Evolutionary conservation across 208 protist species (phyloP).

Genomic region (Leishmania arabica): DNA sequence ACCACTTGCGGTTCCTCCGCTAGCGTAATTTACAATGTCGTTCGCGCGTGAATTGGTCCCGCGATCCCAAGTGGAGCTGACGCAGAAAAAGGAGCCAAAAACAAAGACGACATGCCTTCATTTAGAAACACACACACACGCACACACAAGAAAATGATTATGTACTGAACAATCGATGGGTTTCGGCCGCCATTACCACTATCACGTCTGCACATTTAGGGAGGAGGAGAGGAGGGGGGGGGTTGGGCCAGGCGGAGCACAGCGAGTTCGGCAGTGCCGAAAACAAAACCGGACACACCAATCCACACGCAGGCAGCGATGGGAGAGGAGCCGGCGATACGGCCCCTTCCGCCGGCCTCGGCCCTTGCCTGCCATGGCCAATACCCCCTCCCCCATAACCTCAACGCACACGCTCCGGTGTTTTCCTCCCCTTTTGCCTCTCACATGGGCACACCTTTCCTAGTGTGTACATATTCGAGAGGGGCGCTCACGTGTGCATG

Average conservation of each 20-base stretch:
- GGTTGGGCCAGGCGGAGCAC: background rate
- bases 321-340: background rate
- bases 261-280: background rate
- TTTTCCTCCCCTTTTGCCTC: background rate
- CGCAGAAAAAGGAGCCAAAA: background rate
- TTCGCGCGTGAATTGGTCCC: background rate
- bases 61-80: background rate
- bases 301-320: background rate
- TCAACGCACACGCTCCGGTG: background rate
- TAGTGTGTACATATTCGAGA: background rate
- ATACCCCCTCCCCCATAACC: background rate
- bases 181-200: background rate
- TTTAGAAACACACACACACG: slow-evolving; percentile 1
- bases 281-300: background rate
- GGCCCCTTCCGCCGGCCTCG: background rate
- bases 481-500: background rate
- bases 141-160: background rate
- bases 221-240: background rate
- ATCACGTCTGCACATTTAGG: background rate
- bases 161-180: background rate
- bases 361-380: background rate
- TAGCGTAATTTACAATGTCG: background rate
- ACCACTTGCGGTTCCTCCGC: background rate
- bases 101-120: slow-evolving; percentile 6
- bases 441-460: background rate